These are phyloP conservation scores for Pseudogymnoascus sp. DNA, from an alignment of 2,329 filamentous ascomycete species.

Conservation along the genomic window DNA sequence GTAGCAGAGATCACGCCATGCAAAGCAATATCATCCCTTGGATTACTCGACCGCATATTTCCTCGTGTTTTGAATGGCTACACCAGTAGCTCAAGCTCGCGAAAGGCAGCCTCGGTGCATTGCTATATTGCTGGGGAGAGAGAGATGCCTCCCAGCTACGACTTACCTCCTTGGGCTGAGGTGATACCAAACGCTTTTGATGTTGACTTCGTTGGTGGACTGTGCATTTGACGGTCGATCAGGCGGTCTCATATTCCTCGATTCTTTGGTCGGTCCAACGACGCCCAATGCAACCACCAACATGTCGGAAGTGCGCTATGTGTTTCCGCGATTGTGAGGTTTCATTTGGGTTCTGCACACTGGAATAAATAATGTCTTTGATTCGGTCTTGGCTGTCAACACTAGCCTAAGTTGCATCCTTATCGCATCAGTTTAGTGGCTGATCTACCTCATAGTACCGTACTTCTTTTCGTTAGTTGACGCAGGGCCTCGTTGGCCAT, in stretches of 20 bases:
- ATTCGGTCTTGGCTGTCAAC: not conserved
- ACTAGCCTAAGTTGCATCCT: slow-evolving; percentile 4
- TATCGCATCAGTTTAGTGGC: not conserved
- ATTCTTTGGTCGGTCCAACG: not conserved
- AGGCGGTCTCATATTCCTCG: not conserved
- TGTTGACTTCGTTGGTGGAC: not conserved
- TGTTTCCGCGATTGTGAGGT: not conserved
- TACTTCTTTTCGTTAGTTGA: not conserved
- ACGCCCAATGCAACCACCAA: not conserved
- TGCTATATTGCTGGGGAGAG: not conserved
- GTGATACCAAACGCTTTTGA: not conserved
- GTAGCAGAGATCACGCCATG: not conserved
- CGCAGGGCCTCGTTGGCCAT: not conserved
- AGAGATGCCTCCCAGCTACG: not conserved
- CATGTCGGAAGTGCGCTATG: not conserved
- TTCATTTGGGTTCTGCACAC: not conserved
- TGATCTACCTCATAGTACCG: not conserved
- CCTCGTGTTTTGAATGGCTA: not conserved
- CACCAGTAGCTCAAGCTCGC: too few relatives aligned
- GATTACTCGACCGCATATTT: not conserved
- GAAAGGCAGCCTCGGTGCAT: not conserved
- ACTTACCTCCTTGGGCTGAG: not conserved
- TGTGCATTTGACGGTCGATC: not conserved
- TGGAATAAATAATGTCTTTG: not conserved
- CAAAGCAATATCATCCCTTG: not conserved